These are phyloP conservation scores for Gynostemma pentaphyllum DNA, from an alignment of 306 rosid genomes.

Conservation along the genomic window DNA sequence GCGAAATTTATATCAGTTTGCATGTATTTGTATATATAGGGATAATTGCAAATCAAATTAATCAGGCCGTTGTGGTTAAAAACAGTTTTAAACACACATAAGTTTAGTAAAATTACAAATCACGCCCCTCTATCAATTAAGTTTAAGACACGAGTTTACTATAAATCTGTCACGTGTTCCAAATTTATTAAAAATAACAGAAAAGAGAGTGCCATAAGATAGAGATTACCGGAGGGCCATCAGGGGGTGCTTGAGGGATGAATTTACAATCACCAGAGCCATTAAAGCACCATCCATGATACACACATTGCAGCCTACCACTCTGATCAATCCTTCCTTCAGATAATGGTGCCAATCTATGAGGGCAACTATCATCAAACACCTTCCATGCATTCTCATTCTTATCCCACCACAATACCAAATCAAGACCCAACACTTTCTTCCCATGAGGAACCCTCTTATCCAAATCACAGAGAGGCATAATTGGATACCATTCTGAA, in stretches of 20 bases:
- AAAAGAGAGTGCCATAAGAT: too few relatives aligned
- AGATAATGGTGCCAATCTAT: slow-evolving; percentile 84
- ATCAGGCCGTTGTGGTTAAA: too few relatives aligned
- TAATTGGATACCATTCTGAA: slow-evolving; percentile 78
- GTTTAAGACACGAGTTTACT: too few relatives aligned
- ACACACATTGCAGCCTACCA: slow-evolving; percentile 95
- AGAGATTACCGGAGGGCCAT: slow-evolving; percentile 68
- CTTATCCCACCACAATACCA: slow-evolving; percentile 95
- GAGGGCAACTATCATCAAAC: slow-evolving; percentile 86
- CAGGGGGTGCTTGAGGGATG: slow-evolving; percentile 79
- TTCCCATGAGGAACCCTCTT: slow-evolving; percentile 72
- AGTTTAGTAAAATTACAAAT: too few relatives aligned
- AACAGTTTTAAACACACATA: too few relatives aligned
- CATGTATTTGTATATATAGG: too few relatives aligned
- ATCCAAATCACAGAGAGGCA: slow-evolving; percentile 82
- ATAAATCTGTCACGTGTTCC: too few relatives aligned
- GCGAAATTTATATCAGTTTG: too few relatives aligned
- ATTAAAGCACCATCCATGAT: slow-evolving; percentile 94
- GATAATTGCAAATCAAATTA: too few relatives aligned
- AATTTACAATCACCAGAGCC: slow-evolving; percentile 58
- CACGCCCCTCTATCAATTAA: too few relatives aligned
- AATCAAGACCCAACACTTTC: slow-evolving; percentile 69
- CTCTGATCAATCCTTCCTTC: slow-evolving; percentile 92
- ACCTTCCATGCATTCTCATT: slow-evolving; percentile 79
- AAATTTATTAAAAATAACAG: too few relatives aligned